Percentiles rank a stretch among this genome's conserved stretches.
These are phyloP conservation scores for Boletus huronensis DNA, from an alignment of 768 basidiomycete species.

Conservation along the genomic window DNA sequence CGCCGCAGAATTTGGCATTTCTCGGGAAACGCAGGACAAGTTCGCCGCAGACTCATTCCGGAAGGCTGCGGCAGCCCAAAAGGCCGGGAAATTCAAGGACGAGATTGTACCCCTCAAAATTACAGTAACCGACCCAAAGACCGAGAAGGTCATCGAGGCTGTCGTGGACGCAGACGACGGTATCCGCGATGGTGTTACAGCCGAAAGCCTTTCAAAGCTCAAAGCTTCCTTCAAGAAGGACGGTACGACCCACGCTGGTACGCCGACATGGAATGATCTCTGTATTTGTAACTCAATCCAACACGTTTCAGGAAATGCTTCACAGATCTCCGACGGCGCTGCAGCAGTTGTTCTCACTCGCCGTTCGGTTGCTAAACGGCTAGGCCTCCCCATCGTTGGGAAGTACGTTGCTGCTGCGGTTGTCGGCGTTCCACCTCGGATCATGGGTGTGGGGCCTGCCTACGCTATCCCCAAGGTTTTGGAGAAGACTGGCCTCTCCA, in stretches of 20 bases:
- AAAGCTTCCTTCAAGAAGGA: constrained; percentile 82
- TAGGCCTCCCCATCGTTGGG: constrained; percentile 83
- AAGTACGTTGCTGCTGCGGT: constrained; percentile 72
- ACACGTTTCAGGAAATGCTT: constrained; percentile 59
- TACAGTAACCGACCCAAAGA: constrained; percentile 68
- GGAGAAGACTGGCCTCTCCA: constrained; percentile 57
- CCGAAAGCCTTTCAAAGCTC: constrained; percentile 71
- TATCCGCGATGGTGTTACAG: constrained; percentile 79
- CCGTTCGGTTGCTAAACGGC: constrained; percentile 73
- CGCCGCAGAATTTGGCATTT: constrained; percentile 69
- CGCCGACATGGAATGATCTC: constrained; percentile 9
- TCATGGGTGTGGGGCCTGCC: constrained; percentile 92
- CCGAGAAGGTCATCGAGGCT: constrained; percentile 61
- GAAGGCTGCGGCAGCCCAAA: constrained; percentile 77
- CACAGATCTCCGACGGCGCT: constrained; percentile 90
- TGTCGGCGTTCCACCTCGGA: constrained; percentile 79
- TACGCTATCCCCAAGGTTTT: constrained; percentile 80
- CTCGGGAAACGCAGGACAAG: constrained; percentile 74
- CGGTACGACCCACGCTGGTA: constrained; percentile 72
- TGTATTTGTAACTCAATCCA: constrained; percentile 2
- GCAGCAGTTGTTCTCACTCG: constrained; percentile 84
- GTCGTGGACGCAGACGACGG: constrained; percentile 83
- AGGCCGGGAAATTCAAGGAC: constrained; percentile 74
- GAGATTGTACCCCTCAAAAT: constrained; percentile 84
- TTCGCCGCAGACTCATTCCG: constrained; percentile 85